Evolutionary conservation across 441 rosid species (phyloP).

Genomic region (Metrosideros polymorpha): DNA sequence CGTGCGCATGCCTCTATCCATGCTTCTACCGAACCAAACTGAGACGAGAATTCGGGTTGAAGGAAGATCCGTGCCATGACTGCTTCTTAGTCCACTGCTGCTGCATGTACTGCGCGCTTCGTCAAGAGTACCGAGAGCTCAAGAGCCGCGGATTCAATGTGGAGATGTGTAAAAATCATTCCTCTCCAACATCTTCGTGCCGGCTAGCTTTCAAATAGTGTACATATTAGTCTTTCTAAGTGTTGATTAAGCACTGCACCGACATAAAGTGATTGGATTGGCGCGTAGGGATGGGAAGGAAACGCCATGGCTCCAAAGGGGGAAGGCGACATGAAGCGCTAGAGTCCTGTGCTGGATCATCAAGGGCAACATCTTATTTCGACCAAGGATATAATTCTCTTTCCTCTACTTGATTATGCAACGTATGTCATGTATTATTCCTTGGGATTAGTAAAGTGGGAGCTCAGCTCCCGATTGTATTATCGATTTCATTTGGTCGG

Average conservation of each 20-base stretch:
- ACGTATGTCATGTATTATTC: neutral
- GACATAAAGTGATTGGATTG: no score
- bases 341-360: neutral
- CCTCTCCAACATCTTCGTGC: neutral
- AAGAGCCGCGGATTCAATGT: slow-evolving; percentile 26
- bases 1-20: slow-evolving; percentile 38
- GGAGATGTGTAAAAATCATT: neutral
- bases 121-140: slow-evolving; percentile 59
- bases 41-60: slow-evolving; percentile 29
- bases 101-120: slow-evolving; percentile 39
- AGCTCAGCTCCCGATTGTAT: neutral
- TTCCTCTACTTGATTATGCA: neutral
- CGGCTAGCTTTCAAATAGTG: neutral
- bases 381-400: neutral
- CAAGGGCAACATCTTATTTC: neutral
- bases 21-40: slow-evolving; percentile 42
- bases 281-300: neutral
- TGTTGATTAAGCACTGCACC: neutral
- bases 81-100: slow-evolving; percentile 38
- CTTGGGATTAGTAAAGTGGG: neutral
- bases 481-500: neutral
- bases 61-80: slow-evolving; percentile 37
- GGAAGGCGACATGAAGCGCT: neutral
- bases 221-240: neutral
- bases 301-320: neutral